Base-by-base conservation (phyloP, 2,329 filamentous ascomycete genomes). In the Metarhizium sp. region DNA sequence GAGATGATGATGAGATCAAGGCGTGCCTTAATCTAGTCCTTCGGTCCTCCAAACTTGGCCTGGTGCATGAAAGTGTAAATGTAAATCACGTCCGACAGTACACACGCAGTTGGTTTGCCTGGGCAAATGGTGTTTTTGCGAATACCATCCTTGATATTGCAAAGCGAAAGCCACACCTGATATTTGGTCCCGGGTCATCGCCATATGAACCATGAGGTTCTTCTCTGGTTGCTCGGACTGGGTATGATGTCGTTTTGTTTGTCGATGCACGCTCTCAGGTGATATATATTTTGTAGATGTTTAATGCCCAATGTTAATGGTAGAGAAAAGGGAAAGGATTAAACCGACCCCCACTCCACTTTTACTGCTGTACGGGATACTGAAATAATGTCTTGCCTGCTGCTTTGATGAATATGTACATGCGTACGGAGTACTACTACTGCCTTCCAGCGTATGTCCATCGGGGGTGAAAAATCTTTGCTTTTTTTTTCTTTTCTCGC, bases 51-150 rank as follows among this genome's bases (percentile, higher is more conserved):
- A 79, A 77, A 53, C 77, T 95, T 10, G 94, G 94, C 0, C 73
- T 99, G 51, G 79, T 99, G 2, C 92, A 99, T 65, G 94, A 99
- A 74, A 95, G 89, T 63, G 84, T 99, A 45, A 84, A 96, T 64
- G 92, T 97, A 5, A 85, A 92, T 58, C 66, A 71, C 45, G 63
- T 74, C 2, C 58, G 60, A n/a, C 73, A 75, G 25, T 97, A 94
- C 69, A 96, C 92, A 2, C 78, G 91, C 60, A 90, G 87, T 66
- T 97, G 92, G 92, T 97, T 97, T 69, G 90, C 92, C 2, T 97
- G 92, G 94, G 94, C 94, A 11, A 99, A 99, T 63, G 94, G 90
- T 1, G 90, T 99, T 11, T 97, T 96, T 72, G 91, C 92, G 14
- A 86, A 90, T 69, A 95, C 92, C 0, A 90, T 99, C 49, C 74